phyloP scores from a whole-genome alignment of 1,139 yeast species.

The Hyphopichia khmerensis region DNA sequence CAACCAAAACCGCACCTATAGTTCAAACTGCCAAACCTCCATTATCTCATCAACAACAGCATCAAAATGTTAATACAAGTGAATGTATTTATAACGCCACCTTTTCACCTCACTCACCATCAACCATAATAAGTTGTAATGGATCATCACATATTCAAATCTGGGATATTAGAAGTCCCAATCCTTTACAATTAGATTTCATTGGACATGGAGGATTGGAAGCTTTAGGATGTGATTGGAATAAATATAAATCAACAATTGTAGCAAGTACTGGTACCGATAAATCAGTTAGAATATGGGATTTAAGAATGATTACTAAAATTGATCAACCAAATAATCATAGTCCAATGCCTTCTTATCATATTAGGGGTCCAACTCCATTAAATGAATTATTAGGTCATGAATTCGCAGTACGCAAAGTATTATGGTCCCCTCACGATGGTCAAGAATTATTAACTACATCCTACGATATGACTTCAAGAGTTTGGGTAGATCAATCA shows the following conservation, averaged over 20 bases:
- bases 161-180: constrained; percentile 80
- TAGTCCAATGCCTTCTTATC: constrained; percentile 42
- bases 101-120: constrained; percentile 85
- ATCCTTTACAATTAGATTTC: constrained; percentile 59
- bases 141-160: constrained; percentile 77
- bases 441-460: constrained; percentile 70
- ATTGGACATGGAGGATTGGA: constrained; percentile 82
- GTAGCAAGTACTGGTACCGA: constrained; percentile 92
- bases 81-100: constrained; percentile 75
- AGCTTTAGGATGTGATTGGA: constrained; percentile 81
- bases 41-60: constrained; percentile 30
- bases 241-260: constrained; percentile 76
- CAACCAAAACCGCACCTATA: constrained; percentile 24
- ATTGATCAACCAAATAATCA: constrained; percentile 39
- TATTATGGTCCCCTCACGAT: constrained; percentile 87
- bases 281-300: constrained; percentile 83
- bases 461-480: constrained; percentile 89
- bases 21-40: constrained; percentile 29
- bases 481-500: constrained; percentile 79
- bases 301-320: constrained; percentile 63
- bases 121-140: constrained; percentile 68
- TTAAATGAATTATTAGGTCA: constrained; percentile 81
- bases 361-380: constrained; percentile 62
- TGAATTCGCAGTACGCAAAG: constrained; percentile 80
- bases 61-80: constrained; percentile 29